These are phyloP conservation scores for Cryoendolithus antarcticus DNA, from an alignment of 2,329 filamentous ascomycete species.

Conservation along the genomic window DNA sequence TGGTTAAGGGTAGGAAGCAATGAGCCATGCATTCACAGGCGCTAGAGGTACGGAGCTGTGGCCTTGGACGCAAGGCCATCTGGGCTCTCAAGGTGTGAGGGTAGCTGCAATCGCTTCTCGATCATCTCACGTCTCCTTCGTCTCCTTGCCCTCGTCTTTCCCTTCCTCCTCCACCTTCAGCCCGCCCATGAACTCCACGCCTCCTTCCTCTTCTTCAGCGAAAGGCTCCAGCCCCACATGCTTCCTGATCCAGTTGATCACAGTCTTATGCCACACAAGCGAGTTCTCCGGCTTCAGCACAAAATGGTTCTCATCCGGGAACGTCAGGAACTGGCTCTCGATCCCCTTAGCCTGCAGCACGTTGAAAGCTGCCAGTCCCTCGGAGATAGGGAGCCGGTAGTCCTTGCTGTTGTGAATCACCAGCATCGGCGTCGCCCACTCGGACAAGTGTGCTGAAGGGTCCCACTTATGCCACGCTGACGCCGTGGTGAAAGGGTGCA, in stretches of 20 bases:
- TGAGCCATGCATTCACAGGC: too few species aligned
- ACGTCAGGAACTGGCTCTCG: conserved; percentile 66
- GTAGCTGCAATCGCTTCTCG: too few species aligned
- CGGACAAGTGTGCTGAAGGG: conserved; percentile 40
- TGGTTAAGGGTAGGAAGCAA: too few species aligned
- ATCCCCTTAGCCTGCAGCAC: conserved; percentile 64
- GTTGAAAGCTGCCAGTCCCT: conserved; percentile 78
- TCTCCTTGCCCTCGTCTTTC: not conserved
- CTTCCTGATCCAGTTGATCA: conserved; percentile 63
- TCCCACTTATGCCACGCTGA: conserved; percentile 45
- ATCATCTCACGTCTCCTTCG: too few species aligned
- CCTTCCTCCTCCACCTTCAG: conserved; percentile 14
- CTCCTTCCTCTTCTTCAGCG: conserved; percentile 21
- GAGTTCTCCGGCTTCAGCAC: conserved; percentile 87
- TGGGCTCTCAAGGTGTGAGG: too few species aligned
- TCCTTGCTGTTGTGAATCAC: conserved; percentile 86
- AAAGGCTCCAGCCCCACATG: conserved; percentile 41
- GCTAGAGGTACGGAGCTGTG: too few species aligned
- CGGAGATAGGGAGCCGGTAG: conserved; percentile 73
- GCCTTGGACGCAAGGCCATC: too few species aligned
- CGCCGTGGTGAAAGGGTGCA: conserved; percentile 7
- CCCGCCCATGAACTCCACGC: conserved; percentile 19
- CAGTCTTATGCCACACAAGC: conserved; percentile 77
- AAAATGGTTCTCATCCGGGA: conserved; percentile 72
- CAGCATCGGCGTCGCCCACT: conserved; percentile 80